Percentiles rank a stretch among this genome's conserved stretches.
Evolutionary conservation across 331 rosid genomes (phyloP).

Genomic region (Acacia pycnantha): DNA sequence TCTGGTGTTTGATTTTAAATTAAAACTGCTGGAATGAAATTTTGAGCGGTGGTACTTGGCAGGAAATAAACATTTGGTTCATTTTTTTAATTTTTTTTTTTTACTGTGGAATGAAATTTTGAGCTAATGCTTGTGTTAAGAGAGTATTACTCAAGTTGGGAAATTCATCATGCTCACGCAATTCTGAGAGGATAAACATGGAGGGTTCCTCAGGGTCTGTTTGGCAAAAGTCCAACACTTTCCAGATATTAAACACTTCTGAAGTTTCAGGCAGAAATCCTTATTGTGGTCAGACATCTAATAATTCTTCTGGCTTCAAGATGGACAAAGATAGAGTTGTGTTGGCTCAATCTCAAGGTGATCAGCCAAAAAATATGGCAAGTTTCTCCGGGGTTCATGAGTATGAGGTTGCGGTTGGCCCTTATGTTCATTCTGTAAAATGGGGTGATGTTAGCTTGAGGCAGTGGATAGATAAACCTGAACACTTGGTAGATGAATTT

Average conservation of each 20-base stretch:
- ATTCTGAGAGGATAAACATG: conserved; percentile 67
- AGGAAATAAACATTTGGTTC: no score
- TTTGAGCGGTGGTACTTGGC: conserved; percentile 21
- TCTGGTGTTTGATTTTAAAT: not conserved
- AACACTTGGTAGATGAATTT: conserved; percentile 60
- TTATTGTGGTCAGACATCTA: conserved; percentile 46
- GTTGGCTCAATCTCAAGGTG: conserved; percentile 37
- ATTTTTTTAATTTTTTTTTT: not conserved
- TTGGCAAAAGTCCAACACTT: conserved; percentile 52
- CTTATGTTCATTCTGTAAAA: conserved; percentile 49
- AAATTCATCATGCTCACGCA: conserved; percentile 43
- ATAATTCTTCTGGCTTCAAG: conserved; percentile 42
- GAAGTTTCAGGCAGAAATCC: conserved; percentile 51
- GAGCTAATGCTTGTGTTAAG: conserved; percentile 49
- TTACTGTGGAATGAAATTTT: conserved; percentile 37
- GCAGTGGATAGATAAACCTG: conserved; percentile 90
- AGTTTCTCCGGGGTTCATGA: conserved; percentile 63
- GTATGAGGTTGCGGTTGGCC: conserved; percentile 57
- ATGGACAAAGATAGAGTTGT: conserved; percentile 51
- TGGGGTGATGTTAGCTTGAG: conserved; percentile 87
- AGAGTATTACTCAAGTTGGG: conserved; percentile 37
- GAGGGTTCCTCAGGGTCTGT: conserved; percentile 72
- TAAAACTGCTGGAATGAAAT: not conserved
- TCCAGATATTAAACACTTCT: conserved; percentile 59
- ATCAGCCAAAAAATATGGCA: conserved; percentile 35